A percentile compares a stretch with the other conserved stretches of the same genome.
phyloP scores from a whole-genome alignment of 1,139 yeast genomes.

The Keqinozyma sinolaborantium region DNA sequence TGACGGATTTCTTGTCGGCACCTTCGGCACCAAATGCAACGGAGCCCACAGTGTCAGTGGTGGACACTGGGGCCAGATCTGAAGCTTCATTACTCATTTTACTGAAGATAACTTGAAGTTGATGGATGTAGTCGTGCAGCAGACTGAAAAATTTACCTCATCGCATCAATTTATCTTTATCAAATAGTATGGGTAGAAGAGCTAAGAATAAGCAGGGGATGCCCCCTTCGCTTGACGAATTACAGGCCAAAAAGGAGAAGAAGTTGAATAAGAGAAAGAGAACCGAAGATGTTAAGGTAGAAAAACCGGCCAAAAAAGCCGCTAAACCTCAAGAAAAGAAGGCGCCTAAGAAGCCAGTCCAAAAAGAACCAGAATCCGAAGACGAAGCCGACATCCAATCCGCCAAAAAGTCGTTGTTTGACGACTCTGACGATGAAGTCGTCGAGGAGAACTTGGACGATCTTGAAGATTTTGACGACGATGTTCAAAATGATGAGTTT shows the following conservation, averaged over 20 bases:
- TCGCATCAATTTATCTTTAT: not conserved
- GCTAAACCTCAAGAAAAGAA: slow-evolving; percentile 17
- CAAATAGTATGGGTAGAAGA: slow-evolving; percentile 75
- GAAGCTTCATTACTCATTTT: too few relatives aligned
- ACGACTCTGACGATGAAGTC: slow-evolving; percentile 62
- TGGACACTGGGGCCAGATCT: too few relatives aligned
- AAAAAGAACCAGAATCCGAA: slow-evolving; percentile 14
- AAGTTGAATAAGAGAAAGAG: slow-evolving; percentile 25
- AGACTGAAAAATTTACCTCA: slow-evolving; percentile 7
- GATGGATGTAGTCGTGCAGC: slow-evolving; percentile 3
- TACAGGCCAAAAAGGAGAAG: slow-evolving; percentile 54
- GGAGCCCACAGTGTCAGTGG: too few relatives aligned
- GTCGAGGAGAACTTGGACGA: slow-evolving; percentile 38
- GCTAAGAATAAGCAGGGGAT: slow-evolving; percentile 86
- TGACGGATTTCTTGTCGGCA: too few relatives aligned
- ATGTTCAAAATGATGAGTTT: slow-evolving; percentile 47
- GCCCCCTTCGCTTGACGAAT: slow-evolving; percentile 85
- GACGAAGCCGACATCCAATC: slow-evolving; percentile 51
- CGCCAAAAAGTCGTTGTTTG: slow-evolving; percentile 75
- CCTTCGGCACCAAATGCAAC: not conserved
- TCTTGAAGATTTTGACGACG: slow-evolving; percentile 45
- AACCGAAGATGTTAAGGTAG: slow-evolving; percentile 18
- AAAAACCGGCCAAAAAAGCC: slow-evolving; percentile 15
- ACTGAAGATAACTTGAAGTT: too few relatives aligned
- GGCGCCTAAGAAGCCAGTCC: slow-evolving; percentile 7